These are phyloP conservation scores for Dendrobium catenatum DNA, from an alignment of 106 monocot genomes.

Conservation along the genomic window DNA sequence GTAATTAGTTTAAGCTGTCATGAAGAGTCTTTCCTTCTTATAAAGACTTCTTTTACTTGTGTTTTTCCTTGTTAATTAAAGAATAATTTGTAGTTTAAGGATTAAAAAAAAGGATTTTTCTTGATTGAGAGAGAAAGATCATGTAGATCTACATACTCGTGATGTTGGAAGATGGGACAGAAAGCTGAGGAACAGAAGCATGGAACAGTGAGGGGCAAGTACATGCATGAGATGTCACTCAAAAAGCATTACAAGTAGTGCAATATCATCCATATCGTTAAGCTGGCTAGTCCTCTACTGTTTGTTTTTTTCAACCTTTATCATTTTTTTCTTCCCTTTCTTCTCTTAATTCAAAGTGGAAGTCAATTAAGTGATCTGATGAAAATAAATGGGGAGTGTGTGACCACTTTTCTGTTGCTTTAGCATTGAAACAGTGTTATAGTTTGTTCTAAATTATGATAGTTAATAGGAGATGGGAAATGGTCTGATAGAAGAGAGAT, in stretches of 20 bases:
- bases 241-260: not conserved
- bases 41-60: not conserved
- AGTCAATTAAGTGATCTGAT: not conserved
- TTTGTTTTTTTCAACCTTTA: not conserved
- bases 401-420: not conserved
- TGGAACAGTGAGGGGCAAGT: conserved; percentile 24
- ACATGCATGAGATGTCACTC: conserved; percentile 10
- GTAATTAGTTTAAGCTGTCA: not conserved
- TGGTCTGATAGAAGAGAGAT: not conserved
- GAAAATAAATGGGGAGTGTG: not conserved
- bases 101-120: not conserved
- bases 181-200: conserved; percentile 57
- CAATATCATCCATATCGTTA: not conserved
- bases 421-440: not conserved
- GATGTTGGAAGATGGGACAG: conserved; percentile 47
- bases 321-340: not conserved
- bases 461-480: not conserved
- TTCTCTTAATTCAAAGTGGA: not conserved
- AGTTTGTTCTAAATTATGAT: not conserved
- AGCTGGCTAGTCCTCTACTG: too few species aligned
- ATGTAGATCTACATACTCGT: not conserved
- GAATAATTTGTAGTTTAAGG: not conserved
- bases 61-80: not conserved
- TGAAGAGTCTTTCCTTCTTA: not conserved
- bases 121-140: not conserved